These are phyloP conservation scores for Acanthamoeba lenticulata DNA, from an alignment of 208 protist genomes.

Conservation along the genomic window DNA sequence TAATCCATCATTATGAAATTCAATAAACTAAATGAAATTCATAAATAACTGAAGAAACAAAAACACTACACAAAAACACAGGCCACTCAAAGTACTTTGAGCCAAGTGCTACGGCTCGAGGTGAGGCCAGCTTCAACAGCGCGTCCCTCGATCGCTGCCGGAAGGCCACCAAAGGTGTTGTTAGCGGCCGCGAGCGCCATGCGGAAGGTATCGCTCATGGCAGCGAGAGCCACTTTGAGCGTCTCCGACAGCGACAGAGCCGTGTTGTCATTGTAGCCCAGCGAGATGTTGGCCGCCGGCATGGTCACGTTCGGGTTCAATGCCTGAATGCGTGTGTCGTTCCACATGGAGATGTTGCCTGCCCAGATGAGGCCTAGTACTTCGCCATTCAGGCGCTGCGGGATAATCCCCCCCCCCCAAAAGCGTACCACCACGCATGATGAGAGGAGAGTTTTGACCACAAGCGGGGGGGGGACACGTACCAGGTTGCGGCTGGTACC, in stretches of 20 bases:
- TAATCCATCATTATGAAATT: no score
- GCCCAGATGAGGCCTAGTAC: not conserved
- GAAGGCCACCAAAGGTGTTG: not conserved
- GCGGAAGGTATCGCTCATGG: not conserved
- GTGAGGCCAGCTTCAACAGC: not conserved
- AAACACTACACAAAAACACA: no score
- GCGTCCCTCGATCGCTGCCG: not conserved
- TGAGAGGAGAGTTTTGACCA: no score
- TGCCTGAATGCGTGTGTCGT: not conserved
- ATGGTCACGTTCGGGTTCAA: not conserved
- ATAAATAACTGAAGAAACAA: no score
- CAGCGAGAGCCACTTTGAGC: not conserved
- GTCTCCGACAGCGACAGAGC: not conserved
- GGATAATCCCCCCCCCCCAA: no score
- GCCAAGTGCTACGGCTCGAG: not conserved
- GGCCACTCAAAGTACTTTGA: not conserved
- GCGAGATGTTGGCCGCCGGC: not conserved
- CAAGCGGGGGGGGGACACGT: not conserved
- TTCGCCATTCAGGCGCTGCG: not conserved
- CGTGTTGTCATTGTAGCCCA: not conserved
- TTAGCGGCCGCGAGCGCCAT: not conserved
- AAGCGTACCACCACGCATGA: no score
- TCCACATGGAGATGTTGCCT: conserved; percentile 40
- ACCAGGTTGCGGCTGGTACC: not conserved
- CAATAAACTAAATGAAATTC: no score